phyloP scores from a whole-genome alignment of 768 basidiomycete genomes.

The Collybiopsis confluens region DNA sequence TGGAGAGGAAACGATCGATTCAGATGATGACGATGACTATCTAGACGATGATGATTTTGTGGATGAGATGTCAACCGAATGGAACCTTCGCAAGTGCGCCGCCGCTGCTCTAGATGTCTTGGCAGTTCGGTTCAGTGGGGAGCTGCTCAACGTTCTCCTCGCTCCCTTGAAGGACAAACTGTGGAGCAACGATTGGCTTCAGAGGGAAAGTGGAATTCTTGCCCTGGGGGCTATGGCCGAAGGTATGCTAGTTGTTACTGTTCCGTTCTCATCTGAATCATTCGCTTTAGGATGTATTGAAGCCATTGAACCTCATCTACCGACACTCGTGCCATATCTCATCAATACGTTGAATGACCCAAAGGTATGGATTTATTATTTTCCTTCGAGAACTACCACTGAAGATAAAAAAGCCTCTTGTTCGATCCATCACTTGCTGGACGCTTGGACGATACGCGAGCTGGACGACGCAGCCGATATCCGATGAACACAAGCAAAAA shows the following conservation, averaged over 20 bases:
- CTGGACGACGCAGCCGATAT: slow-evolving; percentile 87
- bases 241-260: slow-evolving; percentile 46
- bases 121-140: slow-evolving; percentile 88
- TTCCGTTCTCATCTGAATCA: neutral
- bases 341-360: slow-evolving; percentile 87
- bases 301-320: slow-evolving; percentile 89
- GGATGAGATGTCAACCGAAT: slow-evolving; percentile 95
- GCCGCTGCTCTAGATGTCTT: slow-evolving; percentile 97
- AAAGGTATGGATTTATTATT: slow-evolving; percentile 55
- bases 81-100: slow-evolving; percentile 98
- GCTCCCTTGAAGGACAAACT: slow-evolving; percentile 90
- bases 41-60: slow-evolving; percentile 89
- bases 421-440: slow-evolving; percentile 99
- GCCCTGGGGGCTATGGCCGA: slow-evolving; percentile 98
- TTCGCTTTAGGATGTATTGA: slow-evolving; percentile 82
- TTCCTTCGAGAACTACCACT: neutral
- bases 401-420: slow-evolving; percentile 64
- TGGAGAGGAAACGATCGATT: slow-evolving; percentile 77
- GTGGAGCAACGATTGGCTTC: slow-evolving; percentile 90
- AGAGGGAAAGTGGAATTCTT: slow-evolving; percentile 92
- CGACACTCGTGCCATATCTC: slow-evolving; percentile 90
- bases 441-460: slow-evolving; percentile 97
- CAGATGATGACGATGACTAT: slow-evolving; percentile 87
- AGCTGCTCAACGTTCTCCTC: slow-evolving; percentile 83
- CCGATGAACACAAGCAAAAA: slow-evolving; percentile 81